Base-by-base conservation (phyloP, 2,329 filamentous ascomycete genomes). In the Aspergillus fumigatiaffinis region DNA sequence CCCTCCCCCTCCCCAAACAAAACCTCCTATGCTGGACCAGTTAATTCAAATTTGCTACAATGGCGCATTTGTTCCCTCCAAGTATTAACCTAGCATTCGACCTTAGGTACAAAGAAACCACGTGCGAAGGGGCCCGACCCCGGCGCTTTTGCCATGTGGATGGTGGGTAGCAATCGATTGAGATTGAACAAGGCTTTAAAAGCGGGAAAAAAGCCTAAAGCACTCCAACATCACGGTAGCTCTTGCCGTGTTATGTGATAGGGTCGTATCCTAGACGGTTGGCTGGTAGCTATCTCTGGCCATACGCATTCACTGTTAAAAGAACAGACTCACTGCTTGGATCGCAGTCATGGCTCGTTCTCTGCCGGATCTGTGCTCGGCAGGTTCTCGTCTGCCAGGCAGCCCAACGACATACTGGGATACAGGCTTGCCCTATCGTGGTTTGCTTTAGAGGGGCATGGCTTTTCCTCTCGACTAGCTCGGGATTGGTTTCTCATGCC, bases 181-280 rank as follows among this genome's bases (percentile, higher is more conserved):
- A 66, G 64, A 49, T 53, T 63, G n/a, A 67, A 66, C 60, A 67
- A 73, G 70, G 63, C 73, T 71, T 74, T 74, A 74, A 80, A 79
- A 73, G 71, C 63, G 70, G 72, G 69, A 72, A 79, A 79, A 74
- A 79, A 77, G 73, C 71, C 75, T 71, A 74, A 76, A 67, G 56
- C 67, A 59, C 59, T 66, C 53, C 60, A 58, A 42, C 60, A 60
- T 49, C 60, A 61, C 57, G 60, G 56, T n/a, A 58, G 44, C 50
- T 58, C 58, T 56, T 70, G 63, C 63, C 65, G 65, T 66, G 66
- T 69, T 63, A 69, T 73, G 65, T 72, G 64, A 71, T 62, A 53
- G 54, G 47, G 55, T 47, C 52, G 53, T 50, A 29, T 47, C 41
- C 48, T 50, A 20, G 50, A 29, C 20, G 35, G 58, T 44, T 52